Base-by-base conservation (phyloP, 1,284 basidiomycete genomes). In the Apiotrichum montevideense region DNA sequence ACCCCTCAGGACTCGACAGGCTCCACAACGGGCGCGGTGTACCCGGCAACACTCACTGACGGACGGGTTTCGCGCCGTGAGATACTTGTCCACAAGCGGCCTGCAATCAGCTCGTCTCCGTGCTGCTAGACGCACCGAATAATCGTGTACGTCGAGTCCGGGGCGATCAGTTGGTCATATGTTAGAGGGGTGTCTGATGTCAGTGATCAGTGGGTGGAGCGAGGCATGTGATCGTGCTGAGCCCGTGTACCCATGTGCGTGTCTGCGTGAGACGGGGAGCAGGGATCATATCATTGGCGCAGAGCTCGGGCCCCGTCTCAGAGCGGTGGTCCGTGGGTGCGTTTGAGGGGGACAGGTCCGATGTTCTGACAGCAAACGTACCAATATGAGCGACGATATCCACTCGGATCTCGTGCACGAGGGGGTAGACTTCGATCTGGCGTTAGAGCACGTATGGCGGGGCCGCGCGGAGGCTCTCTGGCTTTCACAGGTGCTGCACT, bases 101-200 rank as follows among this genome's bases (percentile, higher is more conserved):
- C 71, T 72, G 56, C 1, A 5, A 21, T 56, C 51, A 61, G 45
- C 35, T 21, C 11, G 13, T 55, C 13, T 13, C 14, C 11, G 51
- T 4, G 15, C 21, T 3, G 13, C 4, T 11, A 14, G 10, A 21
- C 39, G 40, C 34, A 76, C 76, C 75, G 62, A 33, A 93, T 81
- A 57, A 95, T 84, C 0, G 88, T 88, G 72, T 94, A 94, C 0
- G 87, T 90, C 44, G 91, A 81, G 72, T 95, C 91, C 0, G 91
- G 88, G 0, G 85, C 85, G 1, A 81, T 82, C 48, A 93, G 79
- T 84, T 92, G 76, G 65, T 88, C 87, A 65, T 85, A 85, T 1
- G 82, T 82, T 56, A 90, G 78, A 10, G 88, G 87, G 0, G 87
- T 87, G 73, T 90, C 88, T 87, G 56, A 21, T 2, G 52, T 58